Evolutionary conservation across 1,139 yeast species (phyloP), one percentile per base, ranked within the genome.

Genomic region (Nakaseomyces bracarensis): DNA sequence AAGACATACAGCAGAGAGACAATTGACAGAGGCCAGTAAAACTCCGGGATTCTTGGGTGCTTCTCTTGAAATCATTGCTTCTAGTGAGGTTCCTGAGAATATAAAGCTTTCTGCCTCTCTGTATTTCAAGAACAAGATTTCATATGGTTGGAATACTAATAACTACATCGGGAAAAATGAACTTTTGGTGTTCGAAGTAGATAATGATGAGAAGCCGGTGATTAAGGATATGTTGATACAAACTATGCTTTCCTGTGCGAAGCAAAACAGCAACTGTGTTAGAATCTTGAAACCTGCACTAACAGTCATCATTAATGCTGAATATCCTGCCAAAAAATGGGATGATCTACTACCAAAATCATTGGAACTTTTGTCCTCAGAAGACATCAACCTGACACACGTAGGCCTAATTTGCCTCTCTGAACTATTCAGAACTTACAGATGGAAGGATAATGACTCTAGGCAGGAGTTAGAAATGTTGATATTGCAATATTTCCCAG

Each of bases 71-170:
- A 79, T 91, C 43, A 72, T 85, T 31, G 57, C 71, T n/a, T 71
- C 73, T 33, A 66, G 65, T 13, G 72, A 71, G 10, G 78, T 78
- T 3, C 69, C 76, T 16, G 68, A 72, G 1, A 73, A 72, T 25
- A 74, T 84, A 37, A 77, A 80, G 50, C 72, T 79, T 41, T 91
- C 95, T 10, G 84, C 95, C 14, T 94, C 95, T 0, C 81, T 91
- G 22, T 89, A 79, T 61, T 77, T 91, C 65, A 91, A 91, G 60
- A 91, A 91, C 60, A 70, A 79, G 46, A 70, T 87, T 21, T 66
- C 72, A 11, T 73, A 74, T 45, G 71, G 72, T 47, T 91, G 97
- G 97, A 56, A 54, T 18, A 58, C 63, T 9, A 51, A 54, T 16
- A 46, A 49, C 15, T 49, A 48, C 8, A 22, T 42, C 3, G 52